Evolutionary conservation across 768 basidiomycete species (phyloP).

Genomic region (Erythrobasidium yunnanense): DNA sequence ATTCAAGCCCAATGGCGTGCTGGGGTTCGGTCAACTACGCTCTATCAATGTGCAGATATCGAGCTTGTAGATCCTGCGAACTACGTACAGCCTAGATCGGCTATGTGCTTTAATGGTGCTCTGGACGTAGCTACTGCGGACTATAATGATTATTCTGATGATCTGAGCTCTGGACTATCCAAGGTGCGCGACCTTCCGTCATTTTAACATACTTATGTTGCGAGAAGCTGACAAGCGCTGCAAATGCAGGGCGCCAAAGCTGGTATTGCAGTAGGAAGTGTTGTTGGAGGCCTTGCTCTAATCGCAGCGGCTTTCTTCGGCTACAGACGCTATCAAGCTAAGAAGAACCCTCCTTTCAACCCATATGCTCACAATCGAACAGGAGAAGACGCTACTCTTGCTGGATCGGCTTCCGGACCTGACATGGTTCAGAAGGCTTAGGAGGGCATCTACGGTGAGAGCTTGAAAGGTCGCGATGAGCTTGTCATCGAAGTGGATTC

Average conservation of each 20-base stretch:
- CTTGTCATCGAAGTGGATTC: too few relatives aligned
- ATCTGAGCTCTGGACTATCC: not conserved
- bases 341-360: too few relatives aligned
- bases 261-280: constrained; percentile 11
- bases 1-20: constrained; percentile 5
- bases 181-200: not conserved
- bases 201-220: not conserved
- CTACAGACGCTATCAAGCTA: too few relatives aligned
- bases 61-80: not conserved
- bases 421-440: too few relatives aligned
- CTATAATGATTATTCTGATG: not conserved
- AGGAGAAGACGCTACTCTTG: too few relatives aligned
- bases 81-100: not conserved
- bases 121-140: not conserved
- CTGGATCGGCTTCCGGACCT: too few relatives aligned
- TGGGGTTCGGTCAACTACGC: not conserved
- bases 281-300: not conserved
- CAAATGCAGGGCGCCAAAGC: constrained; percentile 18
- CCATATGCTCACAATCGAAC: too few relatives aligned
- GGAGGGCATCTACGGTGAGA: too few relatives aligned
- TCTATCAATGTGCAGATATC: not conserved
- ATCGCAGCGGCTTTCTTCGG: not conserved
- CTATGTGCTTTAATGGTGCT: constrained; percentile 14
- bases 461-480: too few relatives aligned
- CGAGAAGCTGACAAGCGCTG: too few relatives aligned